Evolutionary conservation across 2,329 filamentous ascomycete genomes (phyloP).

Genomic region (Fusarium sp.): DNA sequence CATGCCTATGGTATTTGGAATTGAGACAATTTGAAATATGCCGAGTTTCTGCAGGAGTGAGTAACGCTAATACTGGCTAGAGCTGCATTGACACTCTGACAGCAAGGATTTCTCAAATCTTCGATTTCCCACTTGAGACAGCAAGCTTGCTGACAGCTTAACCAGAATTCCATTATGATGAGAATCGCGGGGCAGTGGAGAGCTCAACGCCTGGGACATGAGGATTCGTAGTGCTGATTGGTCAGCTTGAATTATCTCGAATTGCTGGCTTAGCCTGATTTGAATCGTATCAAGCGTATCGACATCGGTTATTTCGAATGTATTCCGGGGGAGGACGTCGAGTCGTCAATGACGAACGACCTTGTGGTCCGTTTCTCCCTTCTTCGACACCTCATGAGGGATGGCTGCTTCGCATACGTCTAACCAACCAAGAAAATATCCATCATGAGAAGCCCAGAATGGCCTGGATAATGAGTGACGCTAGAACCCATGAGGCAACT

Average conservation of each 20-base stretch:
- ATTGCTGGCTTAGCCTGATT: slow-evolving; percentile 27
- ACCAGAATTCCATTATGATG: slow-evolving; percentile 8
- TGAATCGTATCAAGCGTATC: slow-evolving; percentile 7
- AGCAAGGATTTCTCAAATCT: not conserved
- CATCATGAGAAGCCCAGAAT: slow-evolving; percentile 26
- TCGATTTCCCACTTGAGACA: not conserved
- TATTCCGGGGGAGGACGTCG: not conserved
- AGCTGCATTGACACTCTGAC: not conserved
- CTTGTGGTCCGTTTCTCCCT: not conserved
- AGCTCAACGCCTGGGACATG: slow-evolving; percentile 9
- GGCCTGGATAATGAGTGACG: slow-evolving; percentile 24
- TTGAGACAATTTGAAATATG: slow-evolving; percentile 23
- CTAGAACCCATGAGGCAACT: slow-evolving; percentile 51
- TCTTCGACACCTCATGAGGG: not conserved
- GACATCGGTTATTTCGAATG: not conserved
- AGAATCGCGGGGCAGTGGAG: slow-evolving; percentile 40
- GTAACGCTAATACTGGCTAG: not conserved
- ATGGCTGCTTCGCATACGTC: not conserved
- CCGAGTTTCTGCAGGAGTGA: not conserved
- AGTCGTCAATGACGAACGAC: not conserved
- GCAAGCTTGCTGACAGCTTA: slow-evolving; percentile 19
- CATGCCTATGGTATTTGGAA: slow-evolving; percentile 33
- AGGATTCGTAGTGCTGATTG: slow-evolving; percentile 27
- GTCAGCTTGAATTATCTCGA: slow-evolving; percentile 3
- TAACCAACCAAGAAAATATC: not conserved